Percentiles rank a stretch among this genome's conserved stretches.
Conservation (phyloP, 2,329 filamentous ascomycete genomes). For the Cladosporium sp. region DNA sequence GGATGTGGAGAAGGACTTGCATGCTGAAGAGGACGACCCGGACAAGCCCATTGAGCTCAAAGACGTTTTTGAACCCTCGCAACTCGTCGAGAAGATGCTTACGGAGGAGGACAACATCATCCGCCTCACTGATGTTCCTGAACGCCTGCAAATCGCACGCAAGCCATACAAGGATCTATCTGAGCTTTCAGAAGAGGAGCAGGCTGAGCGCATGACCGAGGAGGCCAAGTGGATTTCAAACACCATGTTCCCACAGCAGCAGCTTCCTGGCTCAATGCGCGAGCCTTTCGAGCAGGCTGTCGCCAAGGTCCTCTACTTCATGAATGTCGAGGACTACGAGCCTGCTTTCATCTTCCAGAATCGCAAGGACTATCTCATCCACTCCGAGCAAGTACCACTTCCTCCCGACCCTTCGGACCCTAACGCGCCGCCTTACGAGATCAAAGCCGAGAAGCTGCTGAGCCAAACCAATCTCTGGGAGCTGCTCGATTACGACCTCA, state of each 20-base stretch:
- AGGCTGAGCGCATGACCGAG: conserved; percentile 59
- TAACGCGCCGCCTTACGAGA: conserved; percentile 67
- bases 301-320: conserved; percentile 88
- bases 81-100: conserved; percentile 88
- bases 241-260: conserved; percentile 82
- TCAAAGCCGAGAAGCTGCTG: conserved; percentile 79
- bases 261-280: conserved; percentile 49
- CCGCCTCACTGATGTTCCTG: conserved; percentile 81
- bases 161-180: conserved; percentile 76
- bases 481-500: conserved; percentile 90
- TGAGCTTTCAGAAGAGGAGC: conserved; percentile 75
- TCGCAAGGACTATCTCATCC: conserved; percentile 94
- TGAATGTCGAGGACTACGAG: conserved; percentile 90
- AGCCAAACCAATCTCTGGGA: conserved; percentile 94
- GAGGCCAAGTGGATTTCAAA: conserved; percentile 90
- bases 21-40: conserved; percentile 70
- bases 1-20: conserved; percentile 78
- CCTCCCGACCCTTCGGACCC: conserved; percentile 62
- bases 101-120: conserved; percentile 95
- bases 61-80: conserved; percentile 96
- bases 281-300: conserved; percentile 84
- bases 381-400: conserved; percentile 68
- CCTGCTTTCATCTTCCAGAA: conserved; percentile 98
- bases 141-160: conserved; percentile 88
- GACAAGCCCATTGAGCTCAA: conserved; percentile 88